Percentiles rank a stretch among this genome's conserved stretches.
These are phyloP conservation scores for Trametes maxima DNA, from an alignment of 768 basidiomycete species.

Conservation along the genomic window DNA sequence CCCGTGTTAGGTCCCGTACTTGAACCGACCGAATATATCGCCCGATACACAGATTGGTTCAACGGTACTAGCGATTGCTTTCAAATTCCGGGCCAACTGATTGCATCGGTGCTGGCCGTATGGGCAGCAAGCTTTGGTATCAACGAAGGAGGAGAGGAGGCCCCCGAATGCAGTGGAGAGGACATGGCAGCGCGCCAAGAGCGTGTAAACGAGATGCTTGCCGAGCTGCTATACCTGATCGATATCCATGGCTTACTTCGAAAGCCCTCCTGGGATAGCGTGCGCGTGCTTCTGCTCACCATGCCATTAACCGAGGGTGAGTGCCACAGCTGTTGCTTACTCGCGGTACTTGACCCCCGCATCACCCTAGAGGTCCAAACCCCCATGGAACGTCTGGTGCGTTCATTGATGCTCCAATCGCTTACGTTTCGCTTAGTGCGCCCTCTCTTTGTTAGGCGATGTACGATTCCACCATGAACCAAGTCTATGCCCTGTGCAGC, in stretches of 20 bases:
- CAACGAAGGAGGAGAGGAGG: conserved; percentile 71
- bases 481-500: conserved; percentile 76
- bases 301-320: conserved; percentile 85
- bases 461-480: conserved; percentile 82
- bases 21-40: conserved; percentile 76
- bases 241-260: conserved; percentile 80
- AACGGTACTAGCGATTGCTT: conserved; percentile 61
- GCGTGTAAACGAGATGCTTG: conserved; percentile 67
- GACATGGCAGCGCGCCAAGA: conserved; percentile 49
- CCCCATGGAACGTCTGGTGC: conserved; percentile 47
- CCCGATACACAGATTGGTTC: conserved; percentile 67
- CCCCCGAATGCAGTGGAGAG: conserved; percentile 37
- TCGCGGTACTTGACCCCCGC: conserved; percentile 4
- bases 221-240: conserved; percentile 76
- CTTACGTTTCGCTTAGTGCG: not conserved
- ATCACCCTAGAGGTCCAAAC: conserved; percentile 42
- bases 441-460: conserved; percentile 51
- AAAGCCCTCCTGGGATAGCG: conserved; percentile 85
- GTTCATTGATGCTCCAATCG: conserved; percentile 4
- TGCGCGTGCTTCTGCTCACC: conserved; percentile 75
- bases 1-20: conserved; percentile 72
- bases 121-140: conserved; percentile 93
- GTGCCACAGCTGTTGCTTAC: conserved; percentile 23
- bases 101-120: conserved; percentile 78
- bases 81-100: conserved; percentile 71